Percentiles rank a stretch among this genome's conserved stretches.
Conservation (phyloP, 179 eudicot genomes). For the Gypsophila paniculata region DNA sequence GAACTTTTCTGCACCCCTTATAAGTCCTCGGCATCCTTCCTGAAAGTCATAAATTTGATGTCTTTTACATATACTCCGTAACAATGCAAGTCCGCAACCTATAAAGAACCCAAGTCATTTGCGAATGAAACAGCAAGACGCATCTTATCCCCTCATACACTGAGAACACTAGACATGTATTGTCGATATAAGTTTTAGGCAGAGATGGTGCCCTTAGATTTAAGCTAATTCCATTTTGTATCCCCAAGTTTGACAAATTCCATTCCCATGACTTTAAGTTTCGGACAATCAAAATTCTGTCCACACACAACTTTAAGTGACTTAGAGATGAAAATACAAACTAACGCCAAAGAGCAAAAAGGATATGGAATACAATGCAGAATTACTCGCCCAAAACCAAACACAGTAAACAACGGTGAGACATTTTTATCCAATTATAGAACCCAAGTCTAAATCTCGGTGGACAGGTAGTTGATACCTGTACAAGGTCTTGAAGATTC, state of each 20-base stretch:
- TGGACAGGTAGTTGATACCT: constrained; percentile 41
- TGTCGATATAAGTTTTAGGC: not conserved
- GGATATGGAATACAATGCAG: no score
- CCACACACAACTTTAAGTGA: no score
- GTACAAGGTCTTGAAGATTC: constrained; percentile 92
- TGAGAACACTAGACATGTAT: not conserved
- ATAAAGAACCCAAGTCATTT: not conserved
- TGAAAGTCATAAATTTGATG: constrained; percentile 27
- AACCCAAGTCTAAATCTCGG: not conserved
- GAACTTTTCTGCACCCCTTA: constrained; percentile 86
- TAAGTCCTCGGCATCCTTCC: constrained; percentile 96
- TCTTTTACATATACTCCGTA: not conserved
- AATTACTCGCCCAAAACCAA: not conserved
- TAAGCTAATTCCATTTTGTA: no score
- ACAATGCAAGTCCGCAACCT: not conserved
- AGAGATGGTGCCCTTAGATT: no score
- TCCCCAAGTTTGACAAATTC: no score
- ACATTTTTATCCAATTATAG: constrained; percentile 1
- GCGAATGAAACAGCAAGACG: not conserved
- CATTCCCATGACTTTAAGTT: not conserved
- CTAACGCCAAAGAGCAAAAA: no score
- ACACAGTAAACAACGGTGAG: not conserved
- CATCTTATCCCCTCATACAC: not conserved
- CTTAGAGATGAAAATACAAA: no score
- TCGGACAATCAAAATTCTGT: no score